A percentile compares a stretch with the other conserved stretches of the same genome.
phyloP scores from a whole-genome alignment of 75 land plant species.

The Gnetum montanum region DNA sequence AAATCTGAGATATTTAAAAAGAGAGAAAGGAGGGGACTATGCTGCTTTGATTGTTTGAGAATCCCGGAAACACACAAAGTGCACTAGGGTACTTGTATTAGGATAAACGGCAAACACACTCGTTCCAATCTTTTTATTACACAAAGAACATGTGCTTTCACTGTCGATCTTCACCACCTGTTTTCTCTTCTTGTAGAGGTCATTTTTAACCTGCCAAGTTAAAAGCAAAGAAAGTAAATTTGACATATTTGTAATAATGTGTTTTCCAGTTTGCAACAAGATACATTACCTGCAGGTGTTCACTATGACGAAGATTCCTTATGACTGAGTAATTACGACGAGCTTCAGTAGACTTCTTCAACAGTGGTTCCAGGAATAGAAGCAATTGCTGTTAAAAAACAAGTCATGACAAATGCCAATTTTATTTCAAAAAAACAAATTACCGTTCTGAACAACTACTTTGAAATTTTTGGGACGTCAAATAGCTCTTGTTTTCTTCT shows the following conservation, averaged over 20 bases:
- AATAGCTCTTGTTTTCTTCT: too few relatives aligned
- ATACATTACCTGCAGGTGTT: slow-evolving; percentile 58
- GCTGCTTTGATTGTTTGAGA: slow-evolving; percentile 59
- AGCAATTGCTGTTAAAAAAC: slow-evolving; percentile 50
- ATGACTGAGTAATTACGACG: slow-evolving; percentile 70
- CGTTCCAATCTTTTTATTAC: slow-evolving; percentile 72
- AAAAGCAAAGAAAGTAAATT: background rate
- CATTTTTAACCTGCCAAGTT: slow-evolving; percentile 61
- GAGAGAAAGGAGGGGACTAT: too few relatives aligned
- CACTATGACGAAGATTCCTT: slow-evolving; percentile 66
- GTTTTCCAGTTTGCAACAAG: slow-evolving; percentile 7
- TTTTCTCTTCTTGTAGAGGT: slow-evolving; percentile 52
- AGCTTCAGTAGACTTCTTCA: slow-evolving; percentile 73
- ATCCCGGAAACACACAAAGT: slow-evolving; percentile 85
- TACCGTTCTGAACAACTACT: too few relatives aligned
- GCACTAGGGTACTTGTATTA: slow-evolving; percentile 64
- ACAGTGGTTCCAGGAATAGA: slow-evolving; percentile 75
- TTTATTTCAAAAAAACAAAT: background rate
- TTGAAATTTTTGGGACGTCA: too few relatives aligned
- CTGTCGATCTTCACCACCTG: slow-evolving; percentile 49
- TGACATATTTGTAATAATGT: background rate
- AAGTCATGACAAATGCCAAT: background rate
- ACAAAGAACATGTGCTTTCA: slow-evolving; percentile 77
- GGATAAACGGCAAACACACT: slow-evolving; percentile 92
- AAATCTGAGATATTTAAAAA: too few relatives aligned